Percentiles rank a stretch among this genome's conserved stretches.
phyloP scores from a whole-genome alignment of 495 filamentous ascomycete species.

The Tuber calosporum region DNA sequence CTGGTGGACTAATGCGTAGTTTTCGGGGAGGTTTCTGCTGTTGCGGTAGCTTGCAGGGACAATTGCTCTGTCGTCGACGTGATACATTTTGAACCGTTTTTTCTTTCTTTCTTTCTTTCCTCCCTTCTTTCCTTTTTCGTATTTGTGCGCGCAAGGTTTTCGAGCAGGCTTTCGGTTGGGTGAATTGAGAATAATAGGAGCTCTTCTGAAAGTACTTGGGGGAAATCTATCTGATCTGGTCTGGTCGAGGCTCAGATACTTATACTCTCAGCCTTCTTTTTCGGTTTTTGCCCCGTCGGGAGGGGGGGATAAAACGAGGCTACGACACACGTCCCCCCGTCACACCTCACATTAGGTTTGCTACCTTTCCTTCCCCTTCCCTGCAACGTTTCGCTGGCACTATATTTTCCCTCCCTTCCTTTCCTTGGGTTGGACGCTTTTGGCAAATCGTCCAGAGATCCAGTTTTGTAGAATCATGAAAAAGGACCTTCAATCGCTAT shows the following conservation, averaged over 20 bases:
- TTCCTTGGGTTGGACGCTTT: background rate
- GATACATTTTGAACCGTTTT: background rate
- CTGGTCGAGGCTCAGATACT: background rate
- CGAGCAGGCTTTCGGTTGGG: background rate
- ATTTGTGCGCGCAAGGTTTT: background rate
- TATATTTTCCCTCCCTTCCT: background rate
- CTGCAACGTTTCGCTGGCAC: slow-evolving; percentile 1
- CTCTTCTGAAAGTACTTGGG: background rate
- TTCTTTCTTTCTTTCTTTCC: background rate
- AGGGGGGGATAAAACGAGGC: background rate
- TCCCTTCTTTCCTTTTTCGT: background rate
- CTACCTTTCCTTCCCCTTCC: background rate
- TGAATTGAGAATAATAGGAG: slow-evolving; percentile 1
- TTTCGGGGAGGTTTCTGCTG: background rate
- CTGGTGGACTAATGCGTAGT: background rate
- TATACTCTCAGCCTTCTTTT: slow-evolving; percentile 5
- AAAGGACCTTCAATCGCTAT: background rate
- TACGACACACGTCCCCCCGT: background rate
- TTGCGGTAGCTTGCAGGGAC: background rate
- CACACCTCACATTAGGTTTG: background rate
- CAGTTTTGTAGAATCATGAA: background rate
- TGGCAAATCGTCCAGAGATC: background rate
- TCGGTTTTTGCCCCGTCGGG: background rate
- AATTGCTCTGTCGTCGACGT: background rate
- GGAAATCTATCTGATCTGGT: slow-evolving; percentile 4